phyloP scores from a whole-genome alignment of 352 stramenopile genomes.

The Phytophthora pisi region DNA sequence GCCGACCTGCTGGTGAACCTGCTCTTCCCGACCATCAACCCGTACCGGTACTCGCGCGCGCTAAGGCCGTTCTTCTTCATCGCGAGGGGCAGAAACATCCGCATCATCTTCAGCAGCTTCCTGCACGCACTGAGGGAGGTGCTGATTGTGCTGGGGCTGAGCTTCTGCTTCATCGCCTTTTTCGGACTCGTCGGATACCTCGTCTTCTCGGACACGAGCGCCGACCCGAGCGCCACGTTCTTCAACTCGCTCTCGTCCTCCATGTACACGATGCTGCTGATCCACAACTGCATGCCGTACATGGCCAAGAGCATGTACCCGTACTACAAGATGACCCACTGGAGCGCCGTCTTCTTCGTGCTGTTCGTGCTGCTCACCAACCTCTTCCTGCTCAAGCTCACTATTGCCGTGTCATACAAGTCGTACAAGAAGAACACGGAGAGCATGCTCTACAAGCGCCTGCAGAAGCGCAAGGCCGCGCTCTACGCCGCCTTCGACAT shows the following conservation, averaged over 20 bases:
- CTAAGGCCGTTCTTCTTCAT: conserved; percentile 85
- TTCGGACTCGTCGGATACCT: conserved; percentile 80
- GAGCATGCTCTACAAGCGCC: conserved; percentile 83
- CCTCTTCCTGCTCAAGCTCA: conserved; percentile 85
- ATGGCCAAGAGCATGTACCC: conserved; percentile 86
- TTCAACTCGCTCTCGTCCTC: conserved; percentile 75
- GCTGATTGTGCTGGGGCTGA: conserved; percentile 68
- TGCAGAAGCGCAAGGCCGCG: conserved; percentile 85
- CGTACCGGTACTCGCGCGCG: conserved; percentile 69
- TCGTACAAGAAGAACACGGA: conserved; percentile 89
- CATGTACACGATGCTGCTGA: conserved; percentile 85
- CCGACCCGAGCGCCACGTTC: conserved; percentile 54
- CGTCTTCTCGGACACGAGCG: conserved; percentile 75
- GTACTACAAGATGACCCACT: conserved; percentile 81
- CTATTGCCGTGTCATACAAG: conserved; percentile 84
- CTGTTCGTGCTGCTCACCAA: conserved; percentile 82
- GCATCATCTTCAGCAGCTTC: conserved; percentile 86
- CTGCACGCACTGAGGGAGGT: conserved; percentile 77
- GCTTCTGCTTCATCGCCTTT: conserved; percentile 80
- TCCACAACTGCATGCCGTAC: conserved; percentile 80
- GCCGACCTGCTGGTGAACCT: conserved; percentile 58
- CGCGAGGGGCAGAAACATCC: conserved; percentile 75
- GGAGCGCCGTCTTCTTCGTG: conserved; percentile 83
- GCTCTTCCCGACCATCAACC: conserved; percentile 54
- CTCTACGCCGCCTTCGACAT: conserved; percentile 82